Base-by-base conservation (phyloP, 768 basidiomycete species). In the Tulasnella calospora region DNA sequence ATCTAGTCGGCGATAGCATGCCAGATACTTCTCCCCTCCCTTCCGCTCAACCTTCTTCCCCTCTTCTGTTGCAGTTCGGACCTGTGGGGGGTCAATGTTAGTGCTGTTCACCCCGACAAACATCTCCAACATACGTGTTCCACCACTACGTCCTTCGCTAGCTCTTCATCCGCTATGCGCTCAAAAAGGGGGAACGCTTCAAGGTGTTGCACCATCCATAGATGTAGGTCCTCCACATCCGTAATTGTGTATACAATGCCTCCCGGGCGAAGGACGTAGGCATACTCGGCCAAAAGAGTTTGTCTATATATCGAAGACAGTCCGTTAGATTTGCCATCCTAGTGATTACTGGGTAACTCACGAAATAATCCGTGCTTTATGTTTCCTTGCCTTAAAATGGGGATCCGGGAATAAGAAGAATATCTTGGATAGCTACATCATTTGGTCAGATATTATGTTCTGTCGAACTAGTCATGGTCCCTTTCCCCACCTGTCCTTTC, bases 401-500 rank as follows among this genome's bases (percentile, higher is more conserved):
- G 98, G 98, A 85, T 99, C 98, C 57, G 98, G 98, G 85, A 99
- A 99, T 79, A 99, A 89, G 87, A 99, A 99, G 86, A 99, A 99
- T 73, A 99, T 88, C 71, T 97, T 91, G 27, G 93, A 92, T 47
- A 99, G 87, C 80, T 87, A 80, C 12, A 36, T 67, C 27, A 2
- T 13, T 27, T 27, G 27, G 44, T 36, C 17, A 79, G 46, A 74
- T 23, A 41, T 55, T 19, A 15, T 10, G 35, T 19, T 33, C 27
- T 35, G 33, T 23, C 35, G 47, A 47, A 47, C 30, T 10, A 4
- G 8, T 33, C 46, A 8, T 46, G 44, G 21, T 40, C 30, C 38
- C 17, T 27, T 46, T 41, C 30, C 73, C 79, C 73, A 86, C 85
- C 82, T 97, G 97, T 78, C 91, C 91, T 83, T 96, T 96, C 33